Conservation (phyloP, 176 grass and related monocot species). For the Poa pratensis region DNA sequence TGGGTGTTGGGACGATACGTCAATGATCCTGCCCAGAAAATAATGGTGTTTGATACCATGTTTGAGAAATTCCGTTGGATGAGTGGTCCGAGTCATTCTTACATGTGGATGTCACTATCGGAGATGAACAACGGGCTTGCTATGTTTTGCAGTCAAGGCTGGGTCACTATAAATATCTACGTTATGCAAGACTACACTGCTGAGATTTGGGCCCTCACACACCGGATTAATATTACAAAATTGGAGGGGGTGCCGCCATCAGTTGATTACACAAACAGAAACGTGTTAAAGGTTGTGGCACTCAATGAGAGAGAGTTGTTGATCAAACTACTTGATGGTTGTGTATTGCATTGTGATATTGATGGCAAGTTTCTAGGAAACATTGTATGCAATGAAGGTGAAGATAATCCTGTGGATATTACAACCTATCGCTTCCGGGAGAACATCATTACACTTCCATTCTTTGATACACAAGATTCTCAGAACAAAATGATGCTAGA, state of each 20-base stretch:
- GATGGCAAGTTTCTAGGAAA: conserved; percentile 7
- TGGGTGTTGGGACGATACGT: neutral
- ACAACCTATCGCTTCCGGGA: neutral
- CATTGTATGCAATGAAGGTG: neutral
- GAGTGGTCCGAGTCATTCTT: neutral
- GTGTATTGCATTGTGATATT: neutral
- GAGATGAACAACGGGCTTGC: neutral
- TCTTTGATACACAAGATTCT: neutral
- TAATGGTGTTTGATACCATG: neutral
- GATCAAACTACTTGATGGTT: neutral
- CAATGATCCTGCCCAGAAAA: neutral
- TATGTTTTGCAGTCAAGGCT: neutral
- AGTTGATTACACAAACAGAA: neutral
- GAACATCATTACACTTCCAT: neutral
- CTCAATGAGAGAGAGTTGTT: neutral
- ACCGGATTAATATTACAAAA: neutral
- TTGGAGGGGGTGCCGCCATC: neutral
- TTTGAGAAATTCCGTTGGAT: neutral
- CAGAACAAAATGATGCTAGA: neutral
- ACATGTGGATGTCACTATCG: neutral
- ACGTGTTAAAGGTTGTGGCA: neutral
- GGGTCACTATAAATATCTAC: neutral
- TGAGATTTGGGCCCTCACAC: neutral
- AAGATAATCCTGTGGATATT: neutral
- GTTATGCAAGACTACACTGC: neutral